Evolutionary conservation across 176 grass and related monocot species (phyloP).

Genomic region (Oropetium thomaeum): DNA sequence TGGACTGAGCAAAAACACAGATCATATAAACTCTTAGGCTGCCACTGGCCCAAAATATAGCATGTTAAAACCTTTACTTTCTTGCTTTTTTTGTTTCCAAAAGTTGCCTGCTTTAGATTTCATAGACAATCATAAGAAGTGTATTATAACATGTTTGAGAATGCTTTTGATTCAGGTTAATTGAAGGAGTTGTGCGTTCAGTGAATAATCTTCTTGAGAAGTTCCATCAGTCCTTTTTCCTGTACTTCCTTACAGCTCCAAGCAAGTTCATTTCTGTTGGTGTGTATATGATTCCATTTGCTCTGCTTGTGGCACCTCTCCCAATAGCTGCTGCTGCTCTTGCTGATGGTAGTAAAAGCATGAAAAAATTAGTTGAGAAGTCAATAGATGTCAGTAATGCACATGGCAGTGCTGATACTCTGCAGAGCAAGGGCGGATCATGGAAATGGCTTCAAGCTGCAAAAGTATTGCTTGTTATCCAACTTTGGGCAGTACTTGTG

Average conservation of each 20-base stretch:
- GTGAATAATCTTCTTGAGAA: conserved; percentile 96
- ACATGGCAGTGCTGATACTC: conserved; percentile 23
- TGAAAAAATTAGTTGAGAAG: conserved; percentile 10
- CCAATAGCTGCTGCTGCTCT: conserved; percentile 87
- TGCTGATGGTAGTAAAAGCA: conserved; percentile 39
- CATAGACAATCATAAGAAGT: background rate
- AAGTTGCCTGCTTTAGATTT: background rate
- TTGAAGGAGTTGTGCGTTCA: conserved; percentile 84
- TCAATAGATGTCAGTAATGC: background rate
- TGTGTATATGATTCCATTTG: conserved; percentile 97
- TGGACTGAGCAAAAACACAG: background rate
- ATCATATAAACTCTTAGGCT: background rate
- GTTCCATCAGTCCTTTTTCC: conserved; percentile 98
- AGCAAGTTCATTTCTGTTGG: conserved; percentile 95
- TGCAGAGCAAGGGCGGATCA: conserved; percentile 38
- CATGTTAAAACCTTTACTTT: background rate
- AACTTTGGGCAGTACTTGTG: conserved; percentile 72
- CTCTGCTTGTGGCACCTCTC: conserved; percentile 66
- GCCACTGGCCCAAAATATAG: background rate
- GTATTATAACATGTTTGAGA: background rate
- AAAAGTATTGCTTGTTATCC: conserved; percentile 70
- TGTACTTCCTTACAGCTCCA: conserved; percentile 86
- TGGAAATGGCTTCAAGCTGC: conserved; percentile 87
- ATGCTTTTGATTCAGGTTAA: conserved; percentile 67
- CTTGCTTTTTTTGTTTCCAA: conserved; percentile 9